Base-by-base conservation (phyloP, 768 basidiomycete species). In the Tremella mesenterica region DNA sequence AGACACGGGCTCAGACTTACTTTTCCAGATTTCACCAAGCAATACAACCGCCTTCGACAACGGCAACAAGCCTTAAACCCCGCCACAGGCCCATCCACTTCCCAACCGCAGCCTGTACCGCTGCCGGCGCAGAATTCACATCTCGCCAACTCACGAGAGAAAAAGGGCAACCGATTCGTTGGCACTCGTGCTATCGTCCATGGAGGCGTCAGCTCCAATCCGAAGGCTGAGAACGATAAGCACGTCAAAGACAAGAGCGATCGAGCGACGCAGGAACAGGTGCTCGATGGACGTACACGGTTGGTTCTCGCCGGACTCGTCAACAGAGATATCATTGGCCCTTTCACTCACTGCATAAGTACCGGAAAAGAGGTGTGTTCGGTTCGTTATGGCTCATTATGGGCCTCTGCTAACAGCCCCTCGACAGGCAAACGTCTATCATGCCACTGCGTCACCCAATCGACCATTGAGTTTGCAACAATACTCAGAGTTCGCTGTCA, bases 231-330 rank as follows among this genome's bases (percentile, higher is more conserved):
- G 0, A 85, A 83, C 58, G 85, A 89, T 3, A 81, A 81, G 54
- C 87, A 89, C 5, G 90, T 90, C 64, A 97, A 96, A 75, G 95
- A 99, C 74, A 96, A 96, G 73, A 84, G 86, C 41, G 95, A 99
- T 75, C 81, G 95, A 27, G 95, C 95, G 2, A 99, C 95, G 13
- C 89, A 81, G 43, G 95, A 99, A 72, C 95, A 96, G 67, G 95
- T 99, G 2, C 79, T 99, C 31, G 95, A 99, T 73, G 86, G 89
- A 14, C 80, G 95, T n/a, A 99, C 95, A 8, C 77, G 93, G 45
- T 77, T 93, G 31, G 93, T 97, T 29, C 74, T 99, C 45, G 89
- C 90, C 77, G 95, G 95, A 76, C 90, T 97, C 86, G 87, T 95
- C 51, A 87, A 89, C 3, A 78, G 91, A 48, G 91, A 84, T 0